Percentiles rank a stretch among this genome's conserved stretches.
Conservation (phyloP, 495 filamentous ascomycete genomes). For the Tuber indicum region DNA sequence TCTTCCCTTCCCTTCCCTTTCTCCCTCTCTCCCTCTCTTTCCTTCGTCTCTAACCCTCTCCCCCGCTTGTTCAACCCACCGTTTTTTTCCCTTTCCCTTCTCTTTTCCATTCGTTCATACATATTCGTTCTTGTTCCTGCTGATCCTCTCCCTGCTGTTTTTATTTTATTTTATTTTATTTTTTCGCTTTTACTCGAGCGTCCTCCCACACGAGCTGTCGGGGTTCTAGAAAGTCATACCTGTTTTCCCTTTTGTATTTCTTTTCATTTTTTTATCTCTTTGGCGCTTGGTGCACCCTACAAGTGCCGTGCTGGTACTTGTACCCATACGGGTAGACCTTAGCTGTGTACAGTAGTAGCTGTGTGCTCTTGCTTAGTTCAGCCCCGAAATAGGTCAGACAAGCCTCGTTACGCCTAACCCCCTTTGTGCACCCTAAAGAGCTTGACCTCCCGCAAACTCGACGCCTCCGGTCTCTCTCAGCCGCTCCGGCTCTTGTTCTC, state of each 20-base stretch:
- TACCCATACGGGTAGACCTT: background rate
- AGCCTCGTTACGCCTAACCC: background rate
- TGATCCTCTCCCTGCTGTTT: background rate
- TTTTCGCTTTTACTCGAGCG: background rate
- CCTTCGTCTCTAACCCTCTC: background rate
- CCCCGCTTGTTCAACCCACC: background rate
- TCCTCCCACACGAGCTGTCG: background rate
- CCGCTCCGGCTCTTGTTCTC: background rate
- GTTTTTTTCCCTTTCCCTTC: background rate
- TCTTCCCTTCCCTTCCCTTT: too few species aligned
- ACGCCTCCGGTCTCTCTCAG: background rate
- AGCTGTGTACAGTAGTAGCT: background rate
- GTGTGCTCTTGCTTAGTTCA: background rate
- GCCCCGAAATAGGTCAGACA: constrained; percentile 1
- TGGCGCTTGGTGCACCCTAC: background rate
- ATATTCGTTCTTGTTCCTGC: background rate
- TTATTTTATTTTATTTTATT: background rate
- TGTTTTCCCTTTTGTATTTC: background rate
- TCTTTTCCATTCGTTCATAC: background rate
- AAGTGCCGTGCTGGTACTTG: background rate
- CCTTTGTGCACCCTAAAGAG: background rate
- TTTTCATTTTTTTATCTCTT: background rate
- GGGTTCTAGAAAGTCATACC: background rate
- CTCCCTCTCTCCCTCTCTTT: background rate
- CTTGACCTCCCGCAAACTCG: background rate